Conservation (phyloP, 371 early-diverging fungal genomes). For the Batrachochytrium dendrobatidis region DNA sequence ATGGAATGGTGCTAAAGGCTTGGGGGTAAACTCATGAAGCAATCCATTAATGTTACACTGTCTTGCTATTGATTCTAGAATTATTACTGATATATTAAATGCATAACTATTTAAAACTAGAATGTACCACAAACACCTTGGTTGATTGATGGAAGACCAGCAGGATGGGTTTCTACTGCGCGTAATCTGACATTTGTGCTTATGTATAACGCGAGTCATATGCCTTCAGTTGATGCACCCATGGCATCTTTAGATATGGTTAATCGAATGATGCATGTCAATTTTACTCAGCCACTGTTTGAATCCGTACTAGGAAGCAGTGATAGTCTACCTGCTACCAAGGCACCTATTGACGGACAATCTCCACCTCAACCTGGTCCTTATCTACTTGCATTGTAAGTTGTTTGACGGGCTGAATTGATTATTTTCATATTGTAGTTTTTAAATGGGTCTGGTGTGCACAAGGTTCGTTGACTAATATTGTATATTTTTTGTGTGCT, state of each 20-base stretch:
- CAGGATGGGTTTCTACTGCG: conserved; percentile 50
- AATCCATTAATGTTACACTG: too few relatives aligned
- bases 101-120: too few relatives aligned
- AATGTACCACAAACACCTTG: too few relatives aligned
- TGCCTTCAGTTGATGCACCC: conserved; percentile 73
- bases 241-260: conserved; percentile 61
- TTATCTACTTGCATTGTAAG: neutral
- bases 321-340: neutral
- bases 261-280: conserved; percentile 61
- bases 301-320: neutral
- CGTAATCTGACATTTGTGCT: conserved; percentile 64
- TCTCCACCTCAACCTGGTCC: neutral
- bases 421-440: too few relatives aligned
- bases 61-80: too few relatives aligned
- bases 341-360: neutral
- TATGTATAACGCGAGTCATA: conserved; percentile 67
- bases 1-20: conserved; percentile 67
- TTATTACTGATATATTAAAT: too few relatives aligned
- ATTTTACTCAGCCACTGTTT: conserved; percentile 8
- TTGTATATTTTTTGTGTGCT: too few relatives aligned
- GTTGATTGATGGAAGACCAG: conserved; percentile 47
- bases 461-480: too few relatives aligned
- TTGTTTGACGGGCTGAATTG: too few relatives aligned
- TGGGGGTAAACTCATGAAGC: too few relatives aligned
- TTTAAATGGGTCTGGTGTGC: too few relatives aligned